Evolutionary conservation across 768 basidiomycete genomes (phyloP).

Genomic region (Amylocystis lapponica): DNA sequence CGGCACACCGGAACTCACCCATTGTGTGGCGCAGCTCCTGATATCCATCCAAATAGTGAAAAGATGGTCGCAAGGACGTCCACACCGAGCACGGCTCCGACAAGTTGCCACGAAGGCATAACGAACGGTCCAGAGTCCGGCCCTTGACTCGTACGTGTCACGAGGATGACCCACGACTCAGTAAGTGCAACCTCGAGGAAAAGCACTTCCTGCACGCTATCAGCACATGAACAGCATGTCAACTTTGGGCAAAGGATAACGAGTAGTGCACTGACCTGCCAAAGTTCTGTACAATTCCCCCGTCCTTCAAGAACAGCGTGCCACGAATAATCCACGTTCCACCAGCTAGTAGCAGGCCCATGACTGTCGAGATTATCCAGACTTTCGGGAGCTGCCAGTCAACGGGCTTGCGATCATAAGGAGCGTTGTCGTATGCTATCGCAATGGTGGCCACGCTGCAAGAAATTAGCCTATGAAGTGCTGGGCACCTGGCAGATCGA

Average conservation of each 20-base stretch:
- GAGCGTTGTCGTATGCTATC: slow-evolving; percentile 42
- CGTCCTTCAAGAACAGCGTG: slow-evolving; percentile 32
- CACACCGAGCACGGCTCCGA: slow-evolving; percentile 33
- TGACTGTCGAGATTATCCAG: slow-evolving; percentile 39
- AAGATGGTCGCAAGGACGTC: slow-evolving; percentile 39
- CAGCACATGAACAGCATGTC: background rate
- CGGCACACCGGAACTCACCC: too few species aligned
- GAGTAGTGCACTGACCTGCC: slow-evolving; percentile 14
- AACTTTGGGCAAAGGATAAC: background rate
- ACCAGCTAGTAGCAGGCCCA: slow-evolving; percentile 22
- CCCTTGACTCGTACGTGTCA: slow-evolving; percentile 28
- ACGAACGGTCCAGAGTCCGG: slow-evolving; percentile 1
- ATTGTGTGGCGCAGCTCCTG: slow-evolving; percentile 28
- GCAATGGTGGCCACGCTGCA: slow-evolving; percentile 38
- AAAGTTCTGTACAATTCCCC: slow-evolving; percentile 41
- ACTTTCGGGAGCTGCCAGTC: slow-evolving; percentile 47
- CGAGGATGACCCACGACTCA: slow-evolving; percentile 30
- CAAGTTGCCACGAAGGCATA: slow-evolving; percentile 35
- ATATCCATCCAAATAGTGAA: slow-evolving; percentile 36
- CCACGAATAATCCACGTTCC: slow-evolving; percentile 39
- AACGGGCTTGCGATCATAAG: slow-evolving; percentile 34
- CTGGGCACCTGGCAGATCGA: background rate
- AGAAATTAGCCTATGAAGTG: background rate
- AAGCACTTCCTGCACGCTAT: slow-evolving; percentile 37
- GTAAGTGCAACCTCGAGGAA: slow-evolving; percentile 45